Evolutionary conservation across 495 filamentous ascomycete species (phyloP).

Genomic region (Delitschia confertaspora): DNA sequence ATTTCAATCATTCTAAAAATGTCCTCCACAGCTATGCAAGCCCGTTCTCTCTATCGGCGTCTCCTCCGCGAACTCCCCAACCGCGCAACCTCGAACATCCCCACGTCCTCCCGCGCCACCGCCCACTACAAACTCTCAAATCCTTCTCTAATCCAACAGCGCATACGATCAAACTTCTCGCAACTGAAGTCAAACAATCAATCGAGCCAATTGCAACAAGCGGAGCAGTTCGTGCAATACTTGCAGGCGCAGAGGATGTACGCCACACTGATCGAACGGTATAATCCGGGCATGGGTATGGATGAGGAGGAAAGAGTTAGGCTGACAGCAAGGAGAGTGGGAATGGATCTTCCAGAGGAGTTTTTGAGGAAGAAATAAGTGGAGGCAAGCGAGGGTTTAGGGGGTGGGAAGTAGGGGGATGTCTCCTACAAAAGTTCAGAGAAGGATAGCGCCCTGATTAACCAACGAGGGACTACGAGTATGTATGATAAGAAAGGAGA

Average conservation of each 20-base stretch:
- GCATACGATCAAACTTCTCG: constrained; percentile 41
- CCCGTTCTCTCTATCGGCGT: constrained; percentile 76
- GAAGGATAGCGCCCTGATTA: no score
- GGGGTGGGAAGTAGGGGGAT: no score
- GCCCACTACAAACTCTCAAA: constrained; percentile 39
- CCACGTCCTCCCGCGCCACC: constrained; percentile 16
- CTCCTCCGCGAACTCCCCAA: constrained; percentile 87
- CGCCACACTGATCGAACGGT: constrained; percentile 68
- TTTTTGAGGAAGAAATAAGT: constrained; percentile 12
- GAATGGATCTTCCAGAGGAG: constrained; percentile 67
- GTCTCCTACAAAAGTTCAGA: no score
- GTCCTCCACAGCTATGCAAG: constrained; percentile 32
- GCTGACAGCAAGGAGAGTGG: constrained; percentile 77
- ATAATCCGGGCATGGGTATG: constrained; percentile 82
- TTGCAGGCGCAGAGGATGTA: constrained; percentile 76
- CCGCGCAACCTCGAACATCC: constrained; percentile 35
- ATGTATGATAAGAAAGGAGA: no score
- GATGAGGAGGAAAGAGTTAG: constrained; percentile 76
- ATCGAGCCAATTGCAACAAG: constrained; percentile 42
- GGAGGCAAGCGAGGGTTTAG: no score
- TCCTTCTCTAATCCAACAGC: constrained; percentile 40
- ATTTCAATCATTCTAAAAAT: no score
- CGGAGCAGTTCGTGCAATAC: constrained; percentile 70
- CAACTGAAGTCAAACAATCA: constrained; percentile 12
- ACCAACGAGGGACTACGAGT: no score